Evolutionary conservation across 2,329 filamentous ascomycete genomes (phyloP).

Genomic region (Hymenotorrendiella dingleyae): DNA sequence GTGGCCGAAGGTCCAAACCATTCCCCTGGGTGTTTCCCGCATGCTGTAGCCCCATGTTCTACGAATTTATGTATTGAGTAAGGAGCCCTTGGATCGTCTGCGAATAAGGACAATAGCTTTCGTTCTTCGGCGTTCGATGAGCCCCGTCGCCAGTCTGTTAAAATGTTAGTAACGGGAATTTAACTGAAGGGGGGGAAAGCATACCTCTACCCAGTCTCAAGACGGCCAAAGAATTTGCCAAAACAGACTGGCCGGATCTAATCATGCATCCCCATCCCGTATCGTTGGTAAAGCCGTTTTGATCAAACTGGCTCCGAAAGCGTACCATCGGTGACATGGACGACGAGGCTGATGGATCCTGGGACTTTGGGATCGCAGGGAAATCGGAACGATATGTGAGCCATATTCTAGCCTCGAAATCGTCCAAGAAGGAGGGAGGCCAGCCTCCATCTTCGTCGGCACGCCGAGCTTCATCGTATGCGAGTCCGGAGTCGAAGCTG

Average conservation of each 20-base stretch:
- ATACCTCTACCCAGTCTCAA: constrained; percentile 73
- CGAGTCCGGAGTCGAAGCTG: constrained; percentile 25
- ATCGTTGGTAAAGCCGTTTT: constrained; percentile 81
- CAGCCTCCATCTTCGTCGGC: constrained; percentile 49
- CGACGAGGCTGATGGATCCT: constrained; percentile 63
- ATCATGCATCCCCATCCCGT: constrained; percentile 99
- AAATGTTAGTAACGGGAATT: constrained; percentile 22
- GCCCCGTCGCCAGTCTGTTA: constrained; percentile 71
- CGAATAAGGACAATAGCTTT: constrained; percentile 72
- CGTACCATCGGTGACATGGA: constrained; percentile 79
- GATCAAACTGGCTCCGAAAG: constrained; percentile 71
- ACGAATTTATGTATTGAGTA: constrained; percentile 97
- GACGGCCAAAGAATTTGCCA: constrained; percentile 77
- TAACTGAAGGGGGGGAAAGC: constrained; percentile 4
- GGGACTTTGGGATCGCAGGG: constrained; percentile 70
- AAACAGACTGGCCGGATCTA: constrained; percentile 83
- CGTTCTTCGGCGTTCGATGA: constrained; percentile 55
- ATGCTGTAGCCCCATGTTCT: constrained; percentile 74
- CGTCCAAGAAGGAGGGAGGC: constrained; percentile 80
- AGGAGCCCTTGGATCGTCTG: constrained; percentile 77
- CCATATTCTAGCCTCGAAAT: constrained; percentile 92
- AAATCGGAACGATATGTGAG: constrained; percentile 94
- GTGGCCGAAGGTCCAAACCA: constrained; percentile 99
- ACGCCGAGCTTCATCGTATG: constrained; percentile 21
- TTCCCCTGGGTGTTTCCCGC: constrained; percentile 91